Evolutionary conservation across 805 yeast genomes (phyloP).

Genomic region (Ogataea chonburiensis): DNA sequence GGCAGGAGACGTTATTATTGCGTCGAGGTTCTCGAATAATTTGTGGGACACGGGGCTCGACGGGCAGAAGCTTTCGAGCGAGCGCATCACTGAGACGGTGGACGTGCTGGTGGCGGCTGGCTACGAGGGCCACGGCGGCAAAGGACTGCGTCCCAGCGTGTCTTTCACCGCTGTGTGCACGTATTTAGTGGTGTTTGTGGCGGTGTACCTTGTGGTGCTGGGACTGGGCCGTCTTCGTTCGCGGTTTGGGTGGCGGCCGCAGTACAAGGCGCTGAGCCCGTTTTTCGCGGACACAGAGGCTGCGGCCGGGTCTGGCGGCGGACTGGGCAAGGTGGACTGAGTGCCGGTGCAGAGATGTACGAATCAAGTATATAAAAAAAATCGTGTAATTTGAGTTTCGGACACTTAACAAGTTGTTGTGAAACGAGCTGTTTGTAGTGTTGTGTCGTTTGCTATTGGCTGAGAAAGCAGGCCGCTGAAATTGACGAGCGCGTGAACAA

Average conservation of each 20-base stretch:
- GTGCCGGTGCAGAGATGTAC: conserved; percentile 11
- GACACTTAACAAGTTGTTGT: too few relatives aligned
- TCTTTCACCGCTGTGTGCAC: conserved; percentile 8
- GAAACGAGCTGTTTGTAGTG: too few relatives aligned
- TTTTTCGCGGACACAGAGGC: conserved; percentile 12
- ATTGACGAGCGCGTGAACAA: too few relatives aligned
- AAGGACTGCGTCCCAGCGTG: conserved; percentile 11
- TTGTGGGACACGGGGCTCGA: conserved; percentile 24
- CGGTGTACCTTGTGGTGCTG: conserved; percentile 8
- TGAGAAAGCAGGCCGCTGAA: too few relatives aligned
- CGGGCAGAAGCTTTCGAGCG: conserved; percentile 14
- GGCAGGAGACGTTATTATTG: conserved; percentile 57
- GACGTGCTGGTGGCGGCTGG: conserved; percentile 15
- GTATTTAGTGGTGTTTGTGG: conserved; percentile 10
- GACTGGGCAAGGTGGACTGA: conserved; percentile 12
- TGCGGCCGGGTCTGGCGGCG: conserved; percentile 2
- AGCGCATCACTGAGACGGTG: conserved; percentile 9
- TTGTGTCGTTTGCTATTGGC: too few relatives aligned
- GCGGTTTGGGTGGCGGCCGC: background rate
- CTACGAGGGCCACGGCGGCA: conserved; percentile 8
- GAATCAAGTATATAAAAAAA: too few relatives aligned
- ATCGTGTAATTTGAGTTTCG: too few relatives aligned
- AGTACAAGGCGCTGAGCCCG: conserved; percentile 5
- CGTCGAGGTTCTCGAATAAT: conserved; percentile 38
- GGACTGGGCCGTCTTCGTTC: conserved; percentile 1